These are phyloP conservation scores for Eleusine coracana DNA, from an alignment of 176 grass and related monocot species.

Conservation along the genomic window DNA sequence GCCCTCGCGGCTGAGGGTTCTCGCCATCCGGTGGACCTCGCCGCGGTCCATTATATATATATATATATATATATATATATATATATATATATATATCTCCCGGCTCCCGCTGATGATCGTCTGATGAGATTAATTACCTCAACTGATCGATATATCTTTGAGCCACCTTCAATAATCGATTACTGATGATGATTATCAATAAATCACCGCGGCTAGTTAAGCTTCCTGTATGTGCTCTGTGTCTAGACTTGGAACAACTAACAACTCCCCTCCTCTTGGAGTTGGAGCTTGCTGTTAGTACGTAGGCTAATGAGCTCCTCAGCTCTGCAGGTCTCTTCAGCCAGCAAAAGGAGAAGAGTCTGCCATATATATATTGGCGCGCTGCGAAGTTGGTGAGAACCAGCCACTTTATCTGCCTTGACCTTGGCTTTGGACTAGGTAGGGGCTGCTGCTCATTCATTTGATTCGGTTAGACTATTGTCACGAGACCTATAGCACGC, in stretches of 20 bases:
- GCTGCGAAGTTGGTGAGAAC: background rate
- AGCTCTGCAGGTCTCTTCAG: background rate
- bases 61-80: no score
- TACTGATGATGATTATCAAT: no score
- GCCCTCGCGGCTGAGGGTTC: conserved; percentile 46
- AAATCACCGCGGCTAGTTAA: no score
- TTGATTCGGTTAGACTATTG: background rate
- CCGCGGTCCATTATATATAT: conserved; percentile 39
- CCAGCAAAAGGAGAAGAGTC: background rate
- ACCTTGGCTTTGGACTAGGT: conserved; percentile 39
- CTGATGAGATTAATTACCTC: background rate
- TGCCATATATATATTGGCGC: background rate
- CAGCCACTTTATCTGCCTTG: background rate
- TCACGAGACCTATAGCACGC: background rate
- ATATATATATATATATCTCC: no score
- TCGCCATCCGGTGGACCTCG: conserved; percentile 57
- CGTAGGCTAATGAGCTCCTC: background rate
- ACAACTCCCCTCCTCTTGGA: background rate
- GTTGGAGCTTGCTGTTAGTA: background rate
- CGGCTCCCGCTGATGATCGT: no score
- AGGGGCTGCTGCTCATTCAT: background rate
- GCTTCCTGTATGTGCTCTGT: no score
- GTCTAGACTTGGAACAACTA: background rate
- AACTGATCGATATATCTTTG: background rate
- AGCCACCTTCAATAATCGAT: no score